Conservation (phyloP, 805 yeast genomes). For the Metschnikowia chrysomelidarum region DNA sequence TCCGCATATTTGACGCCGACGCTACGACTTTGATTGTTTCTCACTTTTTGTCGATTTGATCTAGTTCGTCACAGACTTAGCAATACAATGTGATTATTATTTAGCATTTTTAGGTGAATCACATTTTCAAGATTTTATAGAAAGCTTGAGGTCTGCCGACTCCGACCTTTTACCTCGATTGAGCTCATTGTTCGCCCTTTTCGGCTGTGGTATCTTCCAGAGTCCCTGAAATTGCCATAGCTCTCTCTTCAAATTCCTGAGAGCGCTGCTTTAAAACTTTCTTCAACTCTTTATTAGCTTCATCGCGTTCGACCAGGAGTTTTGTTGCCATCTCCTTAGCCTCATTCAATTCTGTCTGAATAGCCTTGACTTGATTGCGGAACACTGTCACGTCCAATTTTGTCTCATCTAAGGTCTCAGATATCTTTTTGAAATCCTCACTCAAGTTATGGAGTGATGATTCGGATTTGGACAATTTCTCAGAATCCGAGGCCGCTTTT, state of each 20-base stretch:
- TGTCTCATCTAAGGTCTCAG: slow-evolving; percentile 4
- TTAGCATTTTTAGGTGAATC: no score
- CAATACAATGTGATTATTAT: no score
- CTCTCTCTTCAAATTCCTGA: slow-evolving; percentile 5
- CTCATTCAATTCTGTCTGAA: slow-evolving; percentile 1
- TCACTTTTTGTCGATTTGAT: no score
- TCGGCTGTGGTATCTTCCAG: neutral
- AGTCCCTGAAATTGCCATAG: slow-evolving; percentile 1
- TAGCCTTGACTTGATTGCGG: slow-evolving; percentile 8
- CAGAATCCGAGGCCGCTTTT: slow-evolving; percentile 1
- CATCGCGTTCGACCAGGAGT: slow-evolving; percentile 3
- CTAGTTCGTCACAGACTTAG: no score
- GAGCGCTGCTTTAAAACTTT: slow-evolving; percentile 5
- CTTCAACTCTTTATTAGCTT: slow-evolving; percentile 8
- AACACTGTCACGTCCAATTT: slow-evolving; percentile 6
- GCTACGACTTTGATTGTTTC: no score
- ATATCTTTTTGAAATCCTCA: slow-evolving; percentile 6
- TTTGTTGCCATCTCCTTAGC: slow-evolving; percentile 1
- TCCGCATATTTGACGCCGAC: no score
- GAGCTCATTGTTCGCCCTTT: neutral
- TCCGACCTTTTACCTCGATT: no score
- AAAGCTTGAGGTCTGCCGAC: no score
- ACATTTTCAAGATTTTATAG: no score
- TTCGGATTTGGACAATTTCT: slow-evolving; percentile 3
- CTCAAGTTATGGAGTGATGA: slow-evolving; percentile 2